Conservation (phyloP, 176 grass and related monocot genomes). For the Eremochloa ophiuroides region DNA sequence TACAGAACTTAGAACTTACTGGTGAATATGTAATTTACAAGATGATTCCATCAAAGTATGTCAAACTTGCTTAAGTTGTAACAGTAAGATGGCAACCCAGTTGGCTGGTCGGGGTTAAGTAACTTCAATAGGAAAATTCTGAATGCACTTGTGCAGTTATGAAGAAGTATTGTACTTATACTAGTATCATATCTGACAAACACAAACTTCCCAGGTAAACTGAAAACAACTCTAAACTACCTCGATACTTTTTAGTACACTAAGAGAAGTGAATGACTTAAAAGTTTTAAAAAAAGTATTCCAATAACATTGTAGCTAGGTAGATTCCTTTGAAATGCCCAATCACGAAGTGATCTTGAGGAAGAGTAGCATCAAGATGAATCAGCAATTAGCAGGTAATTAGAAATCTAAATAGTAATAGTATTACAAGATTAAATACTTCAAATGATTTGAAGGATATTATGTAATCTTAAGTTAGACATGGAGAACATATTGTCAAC, state of each 20-base stretch:
- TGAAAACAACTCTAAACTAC: slow-evolving; percentile 17
- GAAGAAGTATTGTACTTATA: slow-evolving; percentile 7
- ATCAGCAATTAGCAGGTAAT: slow-evolving; percentile 13
- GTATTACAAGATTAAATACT: background rate
- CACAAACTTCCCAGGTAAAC: slow-evolving; percentile 26
- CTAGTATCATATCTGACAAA: slow-evolving; percentile 22
- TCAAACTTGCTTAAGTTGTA: slow-evolving; percentile 41
- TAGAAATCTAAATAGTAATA: background rate
- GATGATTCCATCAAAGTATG: slow-evolving; percentile 40
- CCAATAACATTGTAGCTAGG: background rate
- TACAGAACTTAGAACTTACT: slow-evolving; percentile 51
- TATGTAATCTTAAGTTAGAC: background rate
- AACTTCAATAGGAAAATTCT: slow-evolving; percentile 31
- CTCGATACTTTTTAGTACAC: slow-evolving; percentile 19
- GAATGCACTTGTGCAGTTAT: slow-evolving; percentile 26
- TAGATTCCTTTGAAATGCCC: background rate
- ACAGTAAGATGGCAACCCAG: slow-evolving; percentile 31
- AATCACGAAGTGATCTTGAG: background rate
- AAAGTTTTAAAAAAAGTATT: background rate
- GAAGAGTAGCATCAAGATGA: background rate
- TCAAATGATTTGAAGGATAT: background rate
- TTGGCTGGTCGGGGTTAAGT: slow-evolving; percentile 23
- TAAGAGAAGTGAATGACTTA: background rate
- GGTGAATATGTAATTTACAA: slow-evolving; percentile 19
- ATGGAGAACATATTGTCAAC: background rate